These are phyloP conservation scores for Excoecaria agallocha DNA, from an alignment of 345 rosid genomes.

Conservation along the genomic window DNA sequence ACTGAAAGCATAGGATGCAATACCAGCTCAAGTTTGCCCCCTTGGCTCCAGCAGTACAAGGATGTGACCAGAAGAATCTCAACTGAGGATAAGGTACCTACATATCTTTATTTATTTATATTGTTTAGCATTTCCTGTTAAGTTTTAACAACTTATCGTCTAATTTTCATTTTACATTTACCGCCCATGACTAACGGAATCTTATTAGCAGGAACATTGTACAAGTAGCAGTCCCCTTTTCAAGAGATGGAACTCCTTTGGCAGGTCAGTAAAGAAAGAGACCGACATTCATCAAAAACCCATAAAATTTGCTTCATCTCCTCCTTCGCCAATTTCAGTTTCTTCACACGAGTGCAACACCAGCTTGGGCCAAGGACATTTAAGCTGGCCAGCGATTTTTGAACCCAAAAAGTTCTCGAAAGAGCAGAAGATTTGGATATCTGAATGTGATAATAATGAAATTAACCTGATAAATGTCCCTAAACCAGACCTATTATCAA, in stretches of 20 bases:
- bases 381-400: conserved; percentile 48
- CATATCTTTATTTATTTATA: background rate
- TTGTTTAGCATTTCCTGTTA: background rate
- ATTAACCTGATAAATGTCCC: conserved; percentile 23
- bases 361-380: conserved; percentile 9
- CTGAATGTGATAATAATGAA: conserved; percentile 28
- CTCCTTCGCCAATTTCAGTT: conserved; percentile 41
- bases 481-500: conserved; percentile 53
- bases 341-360: conserved; percentile 35
- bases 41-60: conserved; percentile 79
- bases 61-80: conserved; percentile 39
- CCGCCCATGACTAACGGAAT: too few species aligned
- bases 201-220: conserved; percentile 21
- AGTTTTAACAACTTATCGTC: too few species aligned
- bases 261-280: conserved; percentile 26
- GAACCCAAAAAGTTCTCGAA: conserved; percentile 31
- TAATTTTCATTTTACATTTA: too few species aligned
- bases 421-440: conserved; percentile 45
- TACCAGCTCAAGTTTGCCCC: conserved; percentile 53
- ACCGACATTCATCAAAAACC: conserved; percentile 24
- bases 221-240: conserved; percentile 29
- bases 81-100: conserved; percentile 35
- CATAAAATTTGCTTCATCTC: conserved; percentile 42
- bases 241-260: conserved; percentile 45
- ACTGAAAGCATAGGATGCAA: conserved; percentile 27